phyloP scores from a whole-genome alignment of 495 filamentous ascomycete genomes.

The Xeromyces bisporus region DNA sequence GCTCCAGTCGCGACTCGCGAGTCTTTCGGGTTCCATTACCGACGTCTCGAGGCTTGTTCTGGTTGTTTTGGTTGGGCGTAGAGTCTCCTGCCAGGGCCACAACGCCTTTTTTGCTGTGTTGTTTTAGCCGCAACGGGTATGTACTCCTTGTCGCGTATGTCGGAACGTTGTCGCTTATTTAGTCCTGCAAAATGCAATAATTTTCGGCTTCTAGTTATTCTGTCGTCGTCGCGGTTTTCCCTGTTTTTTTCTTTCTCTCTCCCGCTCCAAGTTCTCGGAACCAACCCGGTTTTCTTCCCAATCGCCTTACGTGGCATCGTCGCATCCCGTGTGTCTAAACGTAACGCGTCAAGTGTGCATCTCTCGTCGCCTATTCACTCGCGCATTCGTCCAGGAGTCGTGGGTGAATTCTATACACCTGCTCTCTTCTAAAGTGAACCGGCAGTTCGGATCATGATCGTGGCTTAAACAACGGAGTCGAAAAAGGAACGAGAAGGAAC shows the following conservation, averaged over 20 bases:
- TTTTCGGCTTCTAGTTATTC: not conserved
- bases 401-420: no score
- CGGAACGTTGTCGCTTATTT: no score
- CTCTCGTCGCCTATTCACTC: constrained; percentile 22
- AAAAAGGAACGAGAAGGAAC: constrained; percentile 3
- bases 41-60: not conserved
- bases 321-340: no score
- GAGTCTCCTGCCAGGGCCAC: not conserved
- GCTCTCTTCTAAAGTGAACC: no score
- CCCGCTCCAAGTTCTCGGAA: constrained; percentile 8
- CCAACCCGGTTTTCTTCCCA: constrained; percentile 6
- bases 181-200: not conserved
- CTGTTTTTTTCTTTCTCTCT: constrained; percentile 2
- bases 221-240: not conserved
- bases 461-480: constrained; percentile 11
- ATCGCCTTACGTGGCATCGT: no score
- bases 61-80: not conserved
- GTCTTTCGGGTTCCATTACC: not conserved
- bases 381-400: not conserved
- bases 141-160: constrained; percentile 1
- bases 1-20: no score
- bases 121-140: not conserved
- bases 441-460: constrained; percentile 19
- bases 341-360: no score
- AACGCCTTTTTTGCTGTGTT: not conserved